Evolutionary conservation across 2,329 filamentous ascomycete genomes (phyloP).

Genomic region (Helotiales sp.): DNA sequence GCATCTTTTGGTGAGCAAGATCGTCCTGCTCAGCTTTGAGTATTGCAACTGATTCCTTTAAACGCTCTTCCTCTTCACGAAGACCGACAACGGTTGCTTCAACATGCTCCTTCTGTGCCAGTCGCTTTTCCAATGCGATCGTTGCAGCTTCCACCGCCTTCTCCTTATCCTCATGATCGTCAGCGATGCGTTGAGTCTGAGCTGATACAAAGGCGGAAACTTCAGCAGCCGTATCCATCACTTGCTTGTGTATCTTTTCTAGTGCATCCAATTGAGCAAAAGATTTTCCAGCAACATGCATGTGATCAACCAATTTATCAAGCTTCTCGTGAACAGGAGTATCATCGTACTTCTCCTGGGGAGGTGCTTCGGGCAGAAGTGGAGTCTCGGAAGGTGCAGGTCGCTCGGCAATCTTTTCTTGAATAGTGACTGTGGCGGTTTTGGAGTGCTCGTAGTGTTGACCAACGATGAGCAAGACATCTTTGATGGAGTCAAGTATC

Average conservation of each 20-base stretch:
- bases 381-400: constrained; percentile 59
- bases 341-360: constrained; percentile 65
- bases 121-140: constrained; percentile 78
- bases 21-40: constrained; percentile 70
- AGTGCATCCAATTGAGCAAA: constrained; percentile 79
- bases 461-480: constrained; percentile 81
- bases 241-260: constrained; percentile 86
- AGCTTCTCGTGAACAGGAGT: constrained; percentile 62
- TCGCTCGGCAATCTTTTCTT: constrained; percentile 62
- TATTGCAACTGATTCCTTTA: constrained; percentile 58
- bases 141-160: constrained; percentile 80
- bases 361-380: constrained; percentile 56
- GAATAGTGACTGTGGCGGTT: constrained; percentile 59
- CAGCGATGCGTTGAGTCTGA: constrained; percentile 75
- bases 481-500: constrained; percentile 83
- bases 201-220: constrained; percentile 80
- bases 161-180: constrained; percentile 80
- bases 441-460: constrained; percentile 91
- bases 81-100: constrained; percentile 56
- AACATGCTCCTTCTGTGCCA: constrained; percentile 67
- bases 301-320: constrained; percentile 65
- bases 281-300: constrained; percentile 68
- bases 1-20: constrained; percentile 76
- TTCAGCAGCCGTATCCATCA: constrained; percentile 81
- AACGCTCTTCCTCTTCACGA: constrained; percentile 64